Conservation (phyloP, 371 early-diverging fungal genomes). For the Actinomortierella wolfii region DNA sequence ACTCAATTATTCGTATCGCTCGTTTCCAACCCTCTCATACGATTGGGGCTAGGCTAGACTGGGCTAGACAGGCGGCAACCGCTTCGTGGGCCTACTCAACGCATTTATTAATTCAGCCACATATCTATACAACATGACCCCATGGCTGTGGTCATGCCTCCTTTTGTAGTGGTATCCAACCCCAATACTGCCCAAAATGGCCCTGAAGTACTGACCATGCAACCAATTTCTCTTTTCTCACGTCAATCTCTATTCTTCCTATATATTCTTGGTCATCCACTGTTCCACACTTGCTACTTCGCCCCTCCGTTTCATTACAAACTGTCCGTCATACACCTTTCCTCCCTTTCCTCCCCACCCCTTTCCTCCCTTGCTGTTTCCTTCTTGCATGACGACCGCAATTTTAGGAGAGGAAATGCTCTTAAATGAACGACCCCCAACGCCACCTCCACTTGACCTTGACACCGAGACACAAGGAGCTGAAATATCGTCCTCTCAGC, state of each 20-base stretch:
- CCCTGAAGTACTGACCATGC: no score
- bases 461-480: slow-evolving; percentile 19
- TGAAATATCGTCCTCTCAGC: slow-evolving; percentile 8
- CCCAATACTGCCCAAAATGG: no score
- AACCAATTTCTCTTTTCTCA: no score
- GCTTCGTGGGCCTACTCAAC: no score
- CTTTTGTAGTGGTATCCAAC: no score
- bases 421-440: slow-evolving; percentile 24
- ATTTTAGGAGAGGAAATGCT: slow-evolving; percentile 36
- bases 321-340: slow-evolving; percentile 1
- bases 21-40: no score
- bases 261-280: neutral
- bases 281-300: slow-evolving; percentile 3
- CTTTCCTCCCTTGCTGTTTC: neutral
- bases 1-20: no score
- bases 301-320: neutral
- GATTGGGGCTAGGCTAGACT: no score
- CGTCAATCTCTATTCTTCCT: neutral
- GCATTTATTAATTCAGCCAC: no score
- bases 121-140: no score
- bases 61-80: no score
- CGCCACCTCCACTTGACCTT: slow-evolving; percentile 11
- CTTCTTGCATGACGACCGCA: slow-evolving; percentile 1
- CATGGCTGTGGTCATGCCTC: no score
- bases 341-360: neutral